A percentile compares a stretch with the other conserved stretches of the same genome.
These are phyloP conservation scores for Cinnamomum chago DNA, from an alignment of 164 flowering plant species.

Conservation along the genomic window DNA sequence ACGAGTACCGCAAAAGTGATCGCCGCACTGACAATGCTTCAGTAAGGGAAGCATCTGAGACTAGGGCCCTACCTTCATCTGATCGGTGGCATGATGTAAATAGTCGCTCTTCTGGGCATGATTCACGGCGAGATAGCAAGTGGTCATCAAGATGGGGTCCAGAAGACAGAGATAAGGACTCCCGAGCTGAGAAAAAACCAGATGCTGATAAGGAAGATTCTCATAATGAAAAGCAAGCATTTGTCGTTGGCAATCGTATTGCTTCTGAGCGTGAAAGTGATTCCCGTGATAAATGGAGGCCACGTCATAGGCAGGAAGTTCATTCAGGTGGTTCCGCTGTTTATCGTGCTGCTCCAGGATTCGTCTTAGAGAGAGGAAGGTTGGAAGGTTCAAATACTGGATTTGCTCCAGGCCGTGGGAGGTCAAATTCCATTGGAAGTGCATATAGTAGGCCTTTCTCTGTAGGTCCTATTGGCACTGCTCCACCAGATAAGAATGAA, in stretches of 20 bases:
- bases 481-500: conserved; percentile 31
- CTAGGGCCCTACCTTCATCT: conserved; percentile 47
- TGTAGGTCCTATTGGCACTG: conserved; percentile 43
- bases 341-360: conserved; percentile 86
- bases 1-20: conserved; percentile 20
- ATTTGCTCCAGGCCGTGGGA: conserved; percentile 80
- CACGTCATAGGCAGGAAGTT: conserved; percentile 80
- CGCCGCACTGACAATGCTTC: conserved; percentile 54
- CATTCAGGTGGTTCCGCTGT: conserved; percentile 50
- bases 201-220: conserved; percentile 69
- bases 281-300: conserved; percentile 97
- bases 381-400: conserved; percentile 56
- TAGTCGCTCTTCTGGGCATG: conserved; percentile 55
- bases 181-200: conserved; percentile 52
- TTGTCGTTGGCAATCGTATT: conserved; percentile 34
- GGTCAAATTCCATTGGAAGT: conserved; percentile 31
- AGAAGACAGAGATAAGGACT: conserved; percentile 77
- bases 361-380: conserved; percentile 67
- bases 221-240: conserved; percentile 49
- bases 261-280: conserved; percentile 68
- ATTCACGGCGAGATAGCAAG: conserved; percentile 69
- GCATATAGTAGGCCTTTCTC: conserved; percentile 37
- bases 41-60: conserved; percentile 44
- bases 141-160: conserved; percentile 99
- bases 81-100: conserved; percentile 73